Evolutionary conservation across 192 early-diverging fungal species (phyloP).

Genomic region (Gaertneriomyces sp.): DNA sequence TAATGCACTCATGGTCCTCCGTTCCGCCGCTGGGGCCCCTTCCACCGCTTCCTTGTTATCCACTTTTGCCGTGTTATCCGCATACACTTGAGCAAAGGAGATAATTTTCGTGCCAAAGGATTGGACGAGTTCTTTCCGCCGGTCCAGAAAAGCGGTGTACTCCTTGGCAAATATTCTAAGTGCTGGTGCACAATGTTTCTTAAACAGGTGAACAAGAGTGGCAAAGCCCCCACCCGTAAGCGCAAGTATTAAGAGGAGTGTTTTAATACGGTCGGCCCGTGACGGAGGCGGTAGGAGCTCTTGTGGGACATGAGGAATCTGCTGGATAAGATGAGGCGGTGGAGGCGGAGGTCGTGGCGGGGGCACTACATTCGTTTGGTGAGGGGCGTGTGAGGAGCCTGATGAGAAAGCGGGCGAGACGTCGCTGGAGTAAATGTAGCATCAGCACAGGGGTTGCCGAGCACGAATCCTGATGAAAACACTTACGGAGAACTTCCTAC

Average conservation of each 20-base stretch:
- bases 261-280: background rate
- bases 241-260: background rate
- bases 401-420: no score
- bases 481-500: background rate
- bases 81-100: background rate
- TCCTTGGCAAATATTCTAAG: no score
- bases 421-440: no score
- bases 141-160: no score
- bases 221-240: constrained; percentile 6
- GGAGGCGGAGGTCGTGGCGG: no score
- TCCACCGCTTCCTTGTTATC: background rate
- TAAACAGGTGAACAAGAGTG: constrained; percentile 4
- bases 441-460: no score
- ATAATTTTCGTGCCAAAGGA: background rate
- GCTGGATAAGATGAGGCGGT: background rate
- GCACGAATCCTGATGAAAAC: no score
- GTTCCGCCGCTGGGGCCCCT: background rate
- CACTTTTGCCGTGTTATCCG: background rate
- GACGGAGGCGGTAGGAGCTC: background rate
- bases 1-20: background rate
- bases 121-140: background rate
- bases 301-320: background rate
- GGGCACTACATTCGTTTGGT: no score
- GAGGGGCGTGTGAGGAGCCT: no score
- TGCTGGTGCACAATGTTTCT: background rate